Evolutionary conservation across 2,329 filamentous ascomycete species (phyloP), one percentile per base, ranked within the genome.

Genomic region (Alternaria conjuncta): DNA sequence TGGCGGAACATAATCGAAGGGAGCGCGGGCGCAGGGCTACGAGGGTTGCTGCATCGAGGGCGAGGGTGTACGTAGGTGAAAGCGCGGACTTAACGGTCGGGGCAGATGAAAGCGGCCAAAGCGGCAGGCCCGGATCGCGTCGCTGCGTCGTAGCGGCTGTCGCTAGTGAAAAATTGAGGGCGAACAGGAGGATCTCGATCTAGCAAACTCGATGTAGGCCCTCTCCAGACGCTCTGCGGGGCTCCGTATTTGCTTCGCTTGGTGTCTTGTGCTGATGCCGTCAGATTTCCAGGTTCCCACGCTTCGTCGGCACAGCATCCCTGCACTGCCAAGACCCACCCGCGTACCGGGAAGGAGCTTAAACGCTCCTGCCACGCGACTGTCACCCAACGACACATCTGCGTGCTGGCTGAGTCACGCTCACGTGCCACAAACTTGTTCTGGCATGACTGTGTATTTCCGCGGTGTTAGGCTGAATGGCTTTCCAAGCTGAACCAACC

Each of bases 1-100:
- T 32, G 66, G 69, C 65, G 68, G 71, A 63, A 75, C 75, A 78
- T 78, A 74, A 63, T 78, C 75, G 73, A 67, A 66, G 61, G 57
- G 15, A 60, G 50, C 55, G 64, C 56, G 61, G 55, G 50, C 55
- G 64, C 55, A 63, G 55, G 63, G 62, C 66, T 73, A 74, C 56
- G 55, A 63, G 30, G 44, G 54, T 54, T 44, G 53, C 44, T 44
- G 62, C 70, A 69, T 73, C 63, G 68, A 66, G 66, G 67, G 60
- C 65, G 47, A 50, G 28, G 55, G 55, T 54, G 55, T 23, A 43
- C 13, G 28, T 51, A 49, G 26, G 60, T 65, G 56, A 44, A 54
- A 28, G 54, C 63, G 64, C 55, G 55, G 58, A 64, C 44, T 60
- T 54, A 36, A 57, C 51, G 43, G 64, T 36, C 50, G 55, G 54